Conservation (phyloP, 768 basidiomycete genomes). For the Psilocybe azurescens region DNA sequence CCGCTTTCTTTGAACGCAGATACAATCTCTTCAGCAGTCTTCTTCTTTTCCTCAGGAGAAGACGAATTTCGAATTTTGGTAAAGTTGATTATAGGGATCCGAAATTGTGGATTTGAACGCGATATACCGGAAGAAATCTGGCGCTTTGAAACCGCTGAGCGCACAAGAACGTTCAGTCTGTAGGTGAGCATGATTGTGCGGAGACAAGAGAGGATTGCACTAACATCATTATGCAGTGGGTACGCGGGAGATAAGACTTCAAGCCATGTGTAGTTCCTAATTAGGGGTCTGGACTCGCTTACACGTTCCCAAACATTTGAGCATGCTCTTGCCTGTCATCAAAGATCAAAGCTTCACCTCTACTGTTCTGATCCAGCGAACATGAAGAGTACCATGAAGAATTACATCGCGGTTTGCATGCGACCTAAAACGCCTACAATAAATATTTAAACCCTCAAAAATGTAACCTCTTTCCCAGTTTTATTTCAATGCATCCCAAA, state of each 20-base stretch:
- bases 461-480: neutral
- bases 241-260: conserved; percentile 15
- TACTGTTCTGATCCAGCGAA: conserved; percentile 14
- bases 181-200: conserved; percentile 28
- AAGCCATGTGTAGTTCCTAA: conserved; percentile 5
- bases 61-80: conserved; percentile 60
- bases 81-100: conserved; percentile 83
- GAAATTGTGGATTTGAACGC: conserved; percentile 40
- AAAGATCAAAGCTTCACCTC: conserved; percentile 1
- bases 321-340: conserved; percentile 17
- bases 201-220: conserved; percentile 2
- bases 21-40: conserved; percentile 71
- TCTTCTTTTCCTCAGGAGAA: conserved; percentile 59
- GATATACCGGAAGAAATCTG: conserved; percentile 31
- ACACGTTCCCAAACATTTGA: conserved; percentile 1
- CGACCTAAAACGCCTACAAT: conserved; percentile 10
- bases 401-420: conserved; percentile 16
- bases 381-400: conserved; percentile 2
- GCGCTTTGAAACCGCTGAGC: conserved; percentile 25
- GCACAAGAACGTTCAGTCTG: conserved; percentile 27
- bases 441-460: conserved; percentile 1
- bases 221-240: neutral
- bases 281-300: neutral
- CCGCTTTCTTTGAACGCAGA: conserved; percentile 81
- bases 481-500: conserved; percentile 20